Evolutionary conservation across 2,329 filamentous ascomycete species (phyloP), one percentile per base, ranked within the genome.

Genomic region (Penicillium sp.): DNA sequence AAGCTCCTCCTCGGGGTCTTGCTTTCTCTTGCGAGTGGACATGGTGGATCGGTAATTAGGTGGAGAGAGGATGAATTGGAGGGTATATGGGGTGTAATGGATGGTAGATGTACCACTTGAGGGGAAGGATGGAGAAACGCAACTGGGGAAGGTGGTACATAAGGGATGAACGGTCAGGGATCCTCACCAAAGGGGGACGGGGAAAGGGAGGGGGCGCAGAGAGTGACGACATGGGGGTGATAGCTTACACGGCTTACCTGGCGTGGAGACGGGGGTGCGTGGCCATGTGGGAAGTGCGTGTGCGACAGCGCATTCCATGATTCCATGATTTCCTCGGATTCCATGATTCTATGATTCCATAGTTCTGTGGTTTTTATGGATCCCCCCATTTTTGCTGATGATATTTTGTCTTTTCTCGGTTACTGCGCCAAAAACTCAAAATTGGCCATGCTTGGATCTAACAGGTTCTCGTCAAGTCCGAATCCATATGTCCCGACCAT

Each of bases 1-100:
- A 3, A 74, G 61, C 47, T 70, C 68, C 25, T 71, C 70, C 34
- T 70, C 68, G 13, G 67, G 59, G 18, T 73, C 69, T 44, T 68
- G 66, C 60, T 69, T 68, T 64, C 72, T 70, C 53, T 69, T 70
- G 55, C 69, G 66, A 48, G 69, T 70, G 14, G 67, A 60, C 69
- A 71, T 72, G 22, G 38, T 59, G 60, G 4, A 66, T 67, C 5
- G 59, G 55, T 39, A 54, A 11, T 70, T 69, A 22, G 63, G 66
- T 31, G 58, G 60, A 25, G 25, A 13, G 25, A 22, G 59, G 60
- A 45, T 57, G 59, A 25, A 42, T 32, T 27, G 41, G 66, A 58
- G 22, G 60, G 15, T 11, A 32, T 30, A 41, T 36, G 34, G 39
- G 22, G 33, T 14, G 20, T 4, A 27, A 11, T 37, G 57, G 40